phyloP scores from a whole-genome alignment of 2,329 filamentous ascomycete species.

The Phaeoacremonium minimum region DNA sequence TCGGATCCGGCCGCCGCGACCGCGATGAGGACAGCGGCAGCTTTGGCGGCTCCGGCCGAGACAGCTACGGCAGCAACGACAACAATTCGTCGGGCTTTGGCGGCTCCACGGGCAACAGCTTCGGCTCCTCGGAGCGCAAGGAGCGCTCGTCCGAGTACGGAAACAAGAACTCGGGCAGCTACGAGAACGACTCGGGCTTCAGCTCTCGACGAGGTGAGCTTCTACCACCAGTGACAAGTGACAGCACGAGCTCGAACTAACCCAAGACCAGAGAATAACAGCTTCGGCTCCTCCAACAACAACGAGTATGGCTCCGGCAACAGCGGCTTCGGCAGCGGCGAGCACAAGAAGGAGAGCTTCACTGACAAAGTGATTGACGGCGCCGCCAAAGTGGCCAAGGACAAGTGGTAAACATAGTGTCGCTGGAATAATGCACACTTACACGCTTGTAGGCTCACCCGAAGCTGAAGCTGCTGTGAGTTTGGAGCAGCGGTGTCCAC shows the following conservation, averaged over 20 bases:
- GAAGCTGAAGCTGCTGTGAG: too few species aligned
- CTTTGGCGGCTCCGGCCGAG: background rate
- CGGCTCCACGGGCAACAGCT: too few species aligned
- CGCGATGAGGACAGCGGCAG: background rate
- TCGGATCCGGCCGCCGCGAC: background rate
- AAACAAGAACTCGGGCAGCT: background rate
- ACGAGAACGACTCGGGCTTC: background rate
- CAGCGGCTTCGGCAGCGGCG: background rate
- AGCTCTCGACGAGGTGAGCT: conserved; percentile 1
- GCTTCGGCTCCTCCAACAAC: background rate
- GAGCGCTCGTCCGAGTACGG: background rate
- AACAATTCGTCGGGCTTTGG: too few species aligned
- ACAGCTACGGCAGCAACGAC: too few species aligned
- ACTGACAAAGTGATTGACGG: conserved; percentile 3
- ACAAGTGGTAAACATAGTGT: conserved; percentile 3
- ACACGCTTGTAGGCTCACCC: too few species aligned
- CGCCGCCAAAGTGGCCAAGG: conserved; percentile 3
- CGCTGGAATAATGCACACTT: too few species aligned
- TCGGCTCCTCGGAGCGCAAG: background rate
- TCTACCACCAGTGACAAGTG: background rate
- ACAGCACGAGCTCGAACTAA: background rate
- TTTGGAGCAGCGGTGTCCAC: too few species aligned
- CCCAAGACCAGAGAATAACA: background rate
- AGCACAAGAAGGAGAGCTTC: conserved; percentile 3
- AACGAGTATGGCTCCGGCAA: background rate